Evolutionary conservation across 495 filamentous ascomycete species (phyloP), one percentile per base, ranked within the genome.

Genomic region (Bacidia gigantensis): DNA sequence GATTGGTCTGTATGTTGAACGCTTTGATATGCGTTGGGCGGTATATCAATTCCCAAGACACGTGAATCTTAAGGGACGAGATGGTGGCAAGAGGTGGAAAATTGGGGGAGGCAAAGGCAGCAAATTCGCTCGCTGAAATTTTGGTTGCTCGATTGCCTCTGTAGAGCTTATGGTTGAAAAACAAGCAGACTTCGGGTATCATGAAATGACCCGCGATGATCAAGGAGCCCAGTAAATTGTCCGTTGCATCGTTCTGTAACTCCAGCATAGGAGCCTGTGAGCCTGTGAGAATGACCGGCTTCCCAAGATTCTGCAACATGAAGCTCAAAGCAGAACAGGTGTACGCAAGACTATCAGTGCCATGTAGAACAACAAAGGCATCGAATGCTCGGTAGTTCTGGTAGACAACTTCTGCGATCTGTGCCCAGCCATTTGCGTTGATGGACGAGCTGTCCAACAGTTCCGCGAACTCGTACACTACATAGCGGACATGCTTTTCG

Each of bases 141-240:
- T 98, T 98, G 52, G 87, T 95, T 2, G 82, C 75, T 42, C 92
- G 76, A 63, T 96, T 96, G 12, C 89, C 92, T 12, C 92, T 81
- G 65, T 85, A 94, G n/a, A 98, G 76, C 46, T 76, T 85, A 68
- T 93, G 83, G 65, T 92, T 86, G 73, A 98, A 98, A 71, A 93
- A 96, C 43, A 98, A 73, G 63, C 87, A 90, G 26, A 98, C 89
- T 64, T 98, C 92, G 0, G 92, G 89, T 56, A 98, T 89, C 70
- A 88, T 86, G 66, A 96, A 98, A 51, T 93, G 92, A 44, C 89
- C 90, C 5, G 92, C 92, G 54, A 98, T 86, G 61, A 95, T 89
- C 50, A 97, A 72, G 20, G 87, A 88, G 24, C 87, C 86, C 11
- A 98, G 82, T 12, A 98, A 72, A 59, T 98, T 98, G 66, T 95